Evolutionary conservation across 495 filamentous ascomycete genomes (phyloP), one percentile per base, ranked within the genome.

Genomic region (Lasiosphaeria hispida): DNA sequence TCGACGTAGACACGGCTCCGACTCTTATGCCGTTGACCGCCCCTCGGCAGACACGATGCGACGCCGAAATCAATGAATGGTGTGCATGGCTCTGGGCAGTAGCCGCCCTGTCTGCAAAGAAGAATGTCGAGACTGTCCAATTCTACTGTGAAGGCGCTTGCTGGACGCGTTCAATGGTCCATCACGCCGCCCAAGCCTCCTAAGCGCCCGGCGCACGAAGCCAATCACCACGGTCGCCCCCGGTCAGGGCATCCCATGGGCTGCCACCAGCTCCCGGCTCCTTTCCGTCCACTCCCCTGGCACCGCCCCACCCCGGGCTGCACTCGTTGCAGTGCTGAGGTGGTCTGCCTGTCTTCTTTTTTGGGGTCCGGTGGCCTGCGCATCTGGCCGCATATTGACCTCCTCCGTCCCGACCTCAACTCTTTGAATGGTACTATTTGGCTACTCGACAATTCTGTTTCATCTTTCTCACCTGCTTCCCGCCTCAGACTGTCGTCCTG

Each of bases 341-440:
- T 30, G 23, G 23, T 30, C 23, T 30, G 23, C 23, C 23, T 30
- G 23, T 30, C 23, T 30, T 2, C 23, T 30, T 30, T 30, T 30
- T 30, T 30, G 23, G 23, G 51, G 23, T 30, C 23, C 23, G 23
- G 23, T 56, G 66, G 66, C 64, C 69, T 68, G 60, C 64, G 57
- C 56, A 68, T 65, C 60, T 63, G 70, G 70, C 70, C 67, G 70
- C 70, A 73, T 72, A 68, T 69, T 68, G 65, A 65, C 63, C 66
- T 62, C 60, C 50, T 53, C 47, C 51, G 56, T 57, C 59, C 60
- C 59, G 45, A 55, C 51, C 62, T 60, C 23, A 30, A 30, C 23
- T 41, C 51, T 55, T 35, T n/a, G 48, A 18, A 11, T 42, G n/a
- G 14, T 51, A 13, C 42, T 52, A 36, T 51, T 44, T 44, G 59